phyloP scores from a whole-genome alignment of 352 stramenopile genomes.

The Pythium brassicae region DNA sequence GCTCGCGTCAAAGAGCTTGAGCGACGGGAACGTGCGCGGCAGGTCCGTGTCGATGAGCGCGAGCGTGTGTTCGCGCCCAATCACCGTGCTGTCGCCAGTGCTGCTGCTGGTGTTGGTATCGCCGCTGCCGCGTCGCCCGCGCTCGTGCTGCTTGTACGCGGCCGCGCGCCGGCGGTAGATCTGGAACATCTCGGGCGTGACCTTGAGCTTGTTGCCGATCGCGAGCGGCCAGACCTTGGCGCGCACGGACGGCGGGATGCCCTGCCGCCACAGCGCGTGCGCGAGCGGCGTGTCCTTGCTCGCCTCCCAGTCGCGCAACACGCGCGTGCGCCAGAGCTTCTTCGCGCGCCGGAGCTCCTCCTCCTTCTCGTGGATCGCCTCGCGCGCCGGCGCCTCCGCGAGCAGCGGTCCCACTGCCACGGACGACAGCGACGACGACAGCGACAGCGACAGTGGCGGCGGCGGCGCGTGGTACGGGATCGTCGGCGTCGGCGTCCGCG shows the following conservation, averaged over 20 bases:
- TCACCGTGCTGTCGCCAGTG: conserved; percentile 22
- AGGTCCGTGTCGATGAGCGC: conserved; percentile 85
- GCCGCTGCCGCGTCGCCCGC: too few relatives aligned
- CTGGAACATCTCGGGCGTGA: conserved; percentile 84
- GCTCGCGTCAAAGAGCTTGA: conserved; percentile 72
- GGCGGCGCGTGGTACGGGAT: conserved; percentile 1
- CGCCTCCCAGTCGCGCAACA: conserved; percentile 75
- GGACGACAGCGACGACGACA: neutral
- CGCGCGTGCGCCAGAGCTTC: conserved; percentile 77
- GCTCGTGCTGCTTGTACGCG: conserved; percentile 53
- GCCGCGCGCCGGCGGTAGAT: conserved; percentile 68
- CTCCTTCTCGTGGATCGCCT: conserved; percentile 72
- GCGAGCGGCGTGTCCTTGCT: conserved; percentile 69
- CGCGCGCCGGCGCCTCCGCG: conserved; percentile 16
- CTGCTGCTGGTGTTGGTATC: too few relatives aligned
- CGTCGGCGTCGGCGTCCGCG: neutral
- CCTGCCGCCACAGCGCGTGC: conserved; percentile 75
- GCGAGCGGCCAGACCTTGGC: conserved; percentile 79
- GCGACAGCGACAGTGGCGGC: neutral
- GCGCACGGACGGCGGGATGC: conserved; percentile 79
- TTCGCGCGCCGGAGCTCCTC: conserved; percentile 78
- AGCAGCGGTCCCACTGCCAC: neutral
- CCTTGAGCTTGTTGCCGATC: conserved; percentile 82
- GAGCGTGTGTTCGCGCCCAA: conserved; percentile 74
- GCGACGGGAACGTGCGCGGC: conserved; percentile 78